phyloP scores from a whole-genome alignment of 176 grass and related monocot genomes.

The Zea mays region DNA sequence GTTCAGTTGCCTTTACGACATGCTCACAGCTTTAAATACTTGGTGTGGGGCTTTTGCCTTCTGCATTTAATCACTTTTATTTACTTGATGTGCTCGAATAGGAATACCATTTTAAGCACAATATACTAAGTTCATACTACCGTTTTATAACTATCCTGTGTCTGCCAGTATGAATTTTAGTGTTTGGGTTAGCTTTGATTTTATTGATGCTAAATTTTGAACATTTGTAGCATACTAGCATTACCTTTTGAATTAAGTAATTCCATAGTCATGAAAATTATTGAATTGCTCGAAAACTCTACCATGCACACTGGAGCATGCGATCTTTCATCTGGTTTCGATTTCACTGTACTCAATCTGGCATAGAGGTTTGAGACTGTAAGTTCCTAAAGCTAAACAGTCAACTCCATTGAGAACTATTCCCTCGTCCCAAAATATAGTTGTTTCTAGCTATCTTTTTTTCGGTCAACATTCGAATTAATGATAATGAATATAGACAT shows the following conservation, averaged over 20 bases:
- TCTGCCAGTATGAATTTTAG: background rate
- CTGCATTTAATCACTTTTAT: background rate
- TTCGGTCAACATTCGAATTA: too few species aligned
- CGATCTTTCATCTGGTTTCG: background rate
- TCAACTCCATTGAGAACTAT: too few species aligned
- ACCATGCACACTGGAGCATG: background rate
- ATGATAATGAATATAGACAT: too few species aligned
- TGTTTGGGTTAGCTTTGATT: background rate
- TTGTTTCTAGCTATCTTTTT: too few species aligned
- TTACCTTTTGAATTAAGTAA: constrained; percentile 9
- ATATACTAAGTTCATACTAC: background rate
- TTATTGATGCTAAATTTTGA: background rate
- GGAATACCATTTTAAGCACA: background rate
- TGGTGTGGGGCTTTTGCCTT: background rate
- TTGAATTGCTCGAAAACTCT: background rate
- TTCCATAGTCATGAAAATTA: constrained; percentile 12
- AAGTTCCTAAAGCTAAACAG: background rate
- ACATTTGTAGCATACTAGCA: background rate
- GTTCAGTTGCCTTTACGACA: constrained; percentile 1
- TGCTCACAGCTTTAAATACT: background rate
- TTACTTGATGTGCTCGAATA: background rate
- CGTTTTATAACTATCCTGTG: background rate
- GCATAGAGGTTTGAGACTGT: background rate
- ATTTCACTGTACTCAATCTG: constrained; percentile 25
- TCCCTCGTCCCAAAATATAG: too few species aligned